Evolutionary conservation across 2,329 filamentous ascomycete species (phyloP), one percentile per base, ranked within the genome.

Genomic region (Botrytis aclada): DNA sequence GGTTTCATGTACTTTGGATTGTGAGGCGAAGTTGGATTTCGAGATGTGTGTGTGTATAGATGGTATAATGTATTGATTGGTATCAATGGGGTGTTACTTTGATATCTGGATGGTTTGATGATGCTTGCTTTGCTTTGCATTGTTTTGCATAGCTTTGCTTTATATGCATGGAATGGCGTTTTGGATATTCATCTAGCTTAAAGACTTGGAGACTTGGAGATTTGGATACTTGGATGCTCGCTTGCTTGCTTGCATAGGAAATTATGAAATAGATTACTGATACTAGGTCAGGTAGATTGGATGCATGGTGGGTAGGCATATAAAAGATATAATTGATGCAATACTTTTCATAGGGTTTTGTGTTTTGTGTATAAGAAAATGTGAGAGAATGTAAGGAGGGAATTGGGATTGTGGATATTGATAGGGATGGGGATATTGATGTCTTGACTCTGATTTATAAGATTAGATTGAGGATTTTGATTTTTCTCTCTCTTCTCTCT

Each of bases 1-100:
- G 71, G 54, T 9, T 37, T 72, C 34, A 25, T 58, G 37, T 60
- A 54, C 37, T 18, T 69, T 20, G n/a, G 51, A 34, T 41, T 69
- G 25, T 69, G 41, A 47, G n/a, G 29, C 16, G 22, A 16, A 3
- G 18, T 58, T 20, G 56, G 6, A 56, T 43, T 7, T 43, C 41
- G 7, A 18, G 18, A 20, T 43, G 41, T 39, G 2, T 54, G 25
- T 60, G 32, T 60, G 32, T 16, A n/a, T 61, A 61, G 54, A 58
- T 10, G 54, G 58, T 32, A 61, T 37, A 25, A 34, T 60, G 56
- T n/a, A 60, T 60, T 60, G 56, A 18, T 61, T 61, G 20, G 37
- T 61, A 61, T 61, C 22, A 61, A 20, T 34, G 22, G 4, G 20
- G 32, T 10, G 8, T 51, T 14, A 25, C 47, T 51, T 51, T 51